Evolutionary conservation across 208 protist genomes (phyloP), one percentile per base, ranked within the genome.

Genomic region (Acanthamoeba triangularis): DNA sequence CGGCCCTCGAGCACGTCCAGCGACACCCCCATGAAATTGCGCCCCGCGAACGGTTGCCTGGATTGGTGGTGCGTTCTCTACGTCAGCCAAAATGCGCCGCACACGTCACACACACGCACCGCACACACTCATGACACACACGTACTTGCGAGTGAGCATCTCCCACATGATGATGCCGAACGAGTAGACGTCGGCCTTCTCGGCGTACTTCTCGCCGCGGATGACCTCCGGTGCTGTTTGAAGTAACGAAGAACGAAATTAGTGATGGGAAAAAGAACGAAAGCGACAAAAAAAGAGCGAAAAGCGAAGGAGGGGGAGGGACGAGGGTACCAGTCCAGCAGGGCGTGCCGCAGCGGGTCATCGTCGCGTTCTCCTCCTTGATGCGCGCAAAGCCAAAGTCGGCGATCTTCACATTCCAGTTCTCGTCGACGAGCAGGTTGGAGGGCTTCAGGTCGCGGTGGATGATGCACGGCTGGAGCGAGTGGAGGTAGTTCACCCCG

Each of bases 401-500:
- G n/a, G 84, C 84, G 54, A 90, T 69, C 52, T 90, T 90, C 18
- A 90, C 59, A 10, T 90, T 90, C n/a, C 28, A 65, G 84, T 90
- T 69, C n/a, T 90, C 84, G 37, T 90, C 84, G 93, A 97, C 20
- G 41, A 92, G 85, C 28, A 92, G 41, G 16, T 92, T 92, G 41
- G 85, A 92, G 56, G 85, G 85, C 85, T 92, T 92, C 8, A 92
- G 44, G 85, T 92, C 85, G 52, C 85, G 52, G 25, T 92, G 85
- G 85, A 92, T 69, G 85, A 92, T 92, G 54, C 7, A 11, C 25
- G 52, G 52, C 85, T 92, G 76, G 5, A 72, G 61, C 13, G 90
- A 82, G 56, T 92, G 85, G 11, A 92, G 85, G 41, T 92, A 96
- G 78, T 92, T 91, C 67, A 94, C 85, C 94, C 84, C 88, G 85